These are phyloP conservation scores for Cryptococcus floricola DNA, from an alignment of 1,284 basidiomycete genomes.

Conservation along the genomic window DNA sequence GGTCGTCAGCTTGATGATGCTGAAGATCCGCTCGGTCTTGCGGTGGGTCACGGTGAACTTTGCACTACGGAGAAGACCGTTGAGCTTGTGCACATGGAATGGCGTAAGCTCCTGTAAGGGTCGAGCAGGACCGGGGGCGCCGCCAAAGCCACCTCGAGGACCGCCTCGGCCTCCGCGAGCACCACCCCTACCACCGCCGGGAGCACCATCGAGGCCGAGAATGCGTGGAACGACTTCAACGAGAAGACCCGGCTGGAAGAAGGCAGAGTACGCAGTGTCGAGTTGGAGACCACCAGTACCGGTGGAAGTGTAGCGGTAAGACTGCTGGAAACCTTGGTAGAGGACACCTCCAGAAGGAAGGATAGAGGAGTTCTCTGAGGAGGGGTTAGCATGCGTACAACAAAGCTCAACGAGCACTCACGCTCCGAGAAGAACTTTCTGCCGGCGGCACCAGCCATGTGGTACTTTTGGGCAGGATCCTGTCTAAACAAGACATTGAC, in stretches of 20 bases:
- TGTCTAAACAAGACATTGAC: slow-evolving; percentile 44
- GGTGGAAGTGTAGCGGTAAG: slow-evolving; percentile 39
- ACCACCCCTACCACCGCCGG: slow-evolving; percentile 8
- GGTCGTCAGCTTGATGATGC: slow-evolving; percentile 31
- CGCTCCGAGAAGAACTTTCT: slow-evolving; percentile 41
- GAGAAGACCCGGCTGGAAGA: slow-evolving; percentile 37
- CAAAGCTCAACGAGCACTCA: slow-evolving; percentile 42
- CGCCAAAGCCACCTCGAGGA: slow-evolving; percentile 7
- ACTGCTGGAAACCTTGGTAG: slow-evolving; percentile 18
- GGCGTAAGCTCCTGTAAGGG: slow-evolving; percentile 15
- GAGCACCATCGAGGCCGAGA: slow-evolving; percentile 16
- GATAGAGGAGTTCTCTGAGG: neutral
- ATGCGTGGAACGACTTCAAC: slow-evolving; percentile 41
- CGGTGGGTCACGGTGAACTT: slow-evolving; percentile 41
- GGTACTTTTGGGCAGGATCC: slow-evolving; percentile 34
- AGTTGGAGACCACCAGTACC: slow-evolving; percentile 35
- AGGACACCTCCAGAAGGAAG: neutral
- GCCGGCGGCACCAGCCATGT: slow-evolving; percentile 39
- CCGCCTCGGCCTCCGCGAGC: slow-evolving; percentile 12
- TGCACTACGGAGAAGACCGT: slow-evolving; percentile 33
- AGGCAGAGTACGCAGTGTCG: slow-evolving; percentile 46
- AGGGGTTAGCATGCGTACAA: neutral
- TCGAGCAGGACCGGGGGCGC: neutral
- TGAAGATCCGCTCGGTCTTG: slow-evolving; percentile 32
- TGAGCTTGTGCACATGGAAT: slow-evolving; percentile 23